A percentile compares a stretch with the other conserved stretches of the same genome.
phyloP scores from a whole-genome alignment of 345 rosid genomes.

The Melaleuca quinquenervia region DNA sequence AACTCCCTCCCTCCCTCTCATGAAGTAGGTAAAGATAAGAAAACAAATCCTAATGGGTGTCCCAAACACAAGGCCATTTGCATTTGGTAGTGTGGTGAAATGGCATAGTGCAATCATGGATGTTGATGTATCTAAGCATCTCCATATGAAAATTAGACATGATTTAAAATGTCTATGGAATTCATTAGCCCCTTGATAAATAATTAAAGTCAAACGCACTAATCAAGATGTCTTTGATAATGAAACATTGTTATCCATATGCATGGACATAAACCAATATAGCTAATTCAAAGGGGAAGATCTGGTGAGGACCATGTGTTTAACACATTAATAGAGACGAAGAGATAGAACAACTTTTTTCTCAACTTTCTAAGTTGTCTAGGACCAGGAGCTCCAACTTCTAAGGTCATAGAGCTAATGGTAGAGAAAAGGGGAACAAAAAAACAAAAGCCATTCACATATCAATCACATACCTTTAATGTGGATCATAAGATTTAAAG shows the following conservation, averaged over 20 bases:
- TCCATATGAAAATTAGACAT: background rate
- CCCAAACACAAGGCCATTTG: background rate
- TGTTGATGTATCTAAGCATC: background rate
- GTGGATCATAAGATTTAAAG: background rate
- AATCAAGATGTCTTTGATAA: background rate
- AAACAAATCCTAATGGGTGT: too few species aligned
- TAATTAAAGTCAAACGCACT: background rate
- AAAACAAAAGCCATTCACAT: background rate
- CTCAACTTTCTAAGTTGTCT: background rate
- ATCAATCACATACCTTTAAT: conserved; percentile 3
- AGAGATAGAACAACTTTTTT: background rate
- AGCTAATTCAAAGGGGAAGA: background rate
- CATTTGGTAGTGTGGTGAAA: background rate
- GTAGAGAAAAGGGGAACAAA: background rate
- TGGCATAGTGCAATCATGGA: background rate
- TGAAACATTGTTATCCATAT: background rate
- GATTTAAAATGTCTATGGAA: background rate
- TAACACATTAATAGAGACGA: background rate
- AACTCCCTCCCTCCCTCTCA: background rate
- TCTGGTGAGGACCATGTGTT: background rate
- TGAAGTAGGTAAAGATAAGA: too few species aligned
- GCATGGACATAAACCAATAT: background rate
- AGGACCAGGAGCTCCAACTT: background rate
- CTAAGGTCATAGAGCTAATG: background rate
- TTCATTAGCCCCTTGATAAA: background rate